Evolutionary conservation across 2,329 filamentous ascomycete genomes (phyloP).

Genomic region (Diplodia intermedia): DNA sequence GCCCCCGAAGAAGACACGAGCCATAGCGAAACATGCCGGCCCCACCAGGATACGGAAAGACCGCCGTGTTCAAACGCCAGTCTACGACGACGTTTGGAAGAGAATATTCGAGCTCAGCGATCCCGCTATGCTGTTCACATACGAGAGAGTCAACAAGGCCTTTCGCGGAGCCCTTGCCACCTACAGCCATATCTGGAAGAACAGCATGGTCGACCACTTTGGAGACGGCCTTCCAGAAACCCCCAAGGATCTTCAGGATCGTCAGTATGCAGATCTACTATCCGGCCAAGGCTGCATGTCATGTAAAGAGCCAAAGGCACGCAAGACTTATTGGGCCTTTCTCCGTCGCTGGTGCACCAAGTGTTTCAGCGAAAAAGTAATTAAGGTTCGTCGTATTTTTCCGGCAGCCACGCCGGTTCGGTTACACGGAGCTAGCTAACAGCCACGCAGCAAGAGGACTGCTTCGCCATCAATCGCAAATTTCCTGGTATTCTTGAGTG

Average conservation of each 20-base stretch:
- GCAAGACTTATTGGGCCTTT: constrained; percentile 54
- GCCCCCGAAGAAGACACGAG: constrained; percentile 19
- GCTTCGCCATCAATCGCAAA: constrained; percentile 39
- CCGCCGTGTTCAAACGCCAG: constrained; percentile 33
- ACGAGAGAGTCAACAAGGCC: constrained; percentile 19
- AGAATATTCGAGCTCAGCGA: constrained; percentile 35
- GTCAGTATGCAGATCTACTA: constrained; percentile 50
- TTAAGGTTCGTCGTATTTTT: constrained; percentile 34
- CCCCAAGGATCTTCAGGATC: constrained; percentile 47
- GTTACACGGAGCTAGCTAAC: constrained; percentile 5
- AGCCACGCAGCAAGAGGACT: constrained; percentile 41
- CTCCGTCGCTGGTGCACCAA: constrained; percentile 51
- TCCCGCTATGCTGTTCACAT: constrained; percentile 34
- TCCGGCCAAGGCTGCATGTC: constrained; percentile 51
- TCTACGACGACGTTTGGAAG: constrained; percentile 37
- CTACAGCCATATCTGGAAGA: constrained; percentile 44
- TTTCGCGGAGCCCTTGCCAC: constrained; percentile 18
- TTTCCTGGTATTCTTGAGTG: constrained; percentile 39
- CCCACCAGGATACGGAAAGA: constrained; percentile 36
- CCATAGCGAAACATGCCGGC: constrained; percentile 5
- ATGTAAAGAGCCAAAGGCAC: constrained; percentile 45
- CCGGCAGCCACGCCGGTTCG: constrained; percentile 26
- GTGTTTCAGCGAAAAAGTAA: constrained; percentile 46
- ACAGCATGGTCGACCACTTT: constrained; percentile 46
- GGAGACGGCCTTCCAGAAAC: constrained; percentile 45